Evolutionary conservation across 2,329 filamentous ascomycete genomes (phyloP), one percentile per base, ranked within the genome.

Genomic region (Blastomyces parvus): DNA sequence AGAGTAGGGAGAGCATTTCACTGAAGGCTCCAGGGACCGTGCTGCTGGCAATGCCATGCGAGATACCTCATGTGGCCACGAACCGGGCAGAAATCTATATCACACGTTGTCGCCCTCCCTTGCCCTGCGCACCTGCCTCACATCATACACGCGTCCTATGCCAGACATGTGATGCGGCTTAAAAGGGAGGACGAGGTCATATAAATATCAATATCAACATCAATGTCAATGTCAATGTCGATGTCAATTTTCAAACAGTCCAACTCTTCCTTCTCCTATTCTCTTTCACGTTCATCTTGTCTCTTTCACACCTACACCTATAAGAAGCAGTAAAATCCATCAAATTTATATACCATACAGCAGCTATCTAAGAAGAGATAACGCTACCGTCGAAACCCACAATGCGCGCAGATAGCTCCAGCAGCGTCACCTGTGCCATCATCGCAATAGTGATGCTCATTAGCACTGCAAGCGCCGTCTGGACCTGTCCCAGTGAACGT

Each of bases 401-500:
- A 17, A 55, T 59, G 46, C 30, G n/a, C 17, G 22, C 52, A 36
- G 14, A 19, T 17, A 36, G 22, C 17, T 25, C 52, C 19, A 38
- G 25, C 59, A 63, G 36, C 22, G 17, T 58, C 33, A 14, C 42
- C 27, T 7, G 30, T 8, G 50, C 56, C 52, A 6, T 61, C 30
- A 40, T 59, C 4, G n/a, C 36, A 52, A 2, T 52, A 30, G 36
- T 59, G 27, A 19, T 33, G 13, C n/a, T 64, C 36, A 25, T 58
- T 11, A 22, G 48, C 55, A 59, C 6, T 55, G 59, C 56, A n/a
- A 27, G 52, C 40, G 66, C 57, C 7, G 66, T 67, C 5, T 67
- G 66, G 66, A 67, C 66, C 3, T 67, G 66, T 57, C 66, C 66
- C 13, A 67, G 66, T 48, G 66, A 63, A 14, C 63, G 66, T 22